These are phyloP conservation scores for Fusarium annulatum DNA, from an alignment of 2,329 filamentous ascomycete genomes.

Conservation along the genomic window DNA sequence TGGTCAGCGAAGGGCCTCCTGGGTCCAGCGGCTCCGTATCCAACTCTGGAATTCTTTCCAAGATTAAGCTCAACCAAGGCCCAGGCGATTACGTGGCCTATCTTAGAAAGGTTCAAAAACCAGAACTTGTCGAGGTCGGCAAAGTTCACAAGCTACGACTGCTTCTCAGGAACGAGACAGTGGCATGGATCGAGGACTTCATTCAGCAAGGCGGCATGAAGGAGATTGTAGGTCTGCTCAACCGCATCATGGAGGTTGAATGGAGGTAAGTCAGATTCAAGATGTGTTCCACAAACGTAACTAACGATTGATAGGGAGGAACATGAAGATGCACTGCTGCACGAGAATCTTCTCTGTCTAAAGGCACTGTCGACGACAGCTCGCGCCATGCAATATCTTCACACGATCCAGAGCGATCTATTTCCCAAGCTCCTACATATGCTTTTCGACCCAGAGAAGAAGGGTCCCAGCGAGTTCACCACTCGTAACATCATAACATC, in stretches of 20 bases:
- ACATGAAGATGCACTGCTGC: constrained; percentile 91
- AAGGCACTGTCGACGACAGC: constrained; percentile 96
- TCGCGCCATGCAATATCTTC: constrained; percentile 82
- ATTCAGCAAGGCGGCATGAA: constrained; percentile 91
- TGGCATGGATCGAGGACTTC: constrained; percentile 94
- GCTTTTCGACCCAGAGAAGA: constrained; percentile 98
- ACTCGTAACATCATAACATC: constrained; percentile 92
- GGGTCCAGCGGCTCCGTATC: constrained; percentile 63
- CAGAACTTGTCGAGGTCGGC: constrained; percentile 88
- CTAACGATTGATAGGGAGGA: constrained; percentile 74
- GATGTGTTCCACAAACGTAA: not conserved
- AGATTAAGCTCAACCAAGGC: constrained; percentile 78
- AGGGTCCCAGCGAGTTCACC: constrained; percentile 95
- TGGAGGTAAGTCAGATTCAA: constrained; percentile 77
- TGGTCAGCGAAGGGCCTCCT: constrained; percentile 69
- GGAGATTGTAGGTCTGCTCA: constrained; percentile 85
- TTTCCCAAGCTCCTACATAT: constrained; percentile 89
- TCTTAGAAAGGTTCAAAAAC: constrained; percentile 81
- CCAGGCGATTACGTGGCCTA: constrained; percentile 90
- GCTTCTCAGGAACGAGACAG: constrained; percentile 91
- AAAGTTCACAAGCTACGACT: constrained; percentile 93
- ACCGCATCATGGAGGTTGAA: constrained; percentile 94
- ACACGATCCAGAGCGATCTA: constrained; percentile 80
- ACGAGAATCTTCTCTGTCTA: constrained; percentile 91
- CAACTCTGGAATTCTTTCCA: constrained; percentile 69